A percentile compares a stretch with the other conserved stretches of the same genome.
Conservation (phyloP, 495 filamentous ascomycete genomes). For the Aspergillus taichungensis region DNA sequence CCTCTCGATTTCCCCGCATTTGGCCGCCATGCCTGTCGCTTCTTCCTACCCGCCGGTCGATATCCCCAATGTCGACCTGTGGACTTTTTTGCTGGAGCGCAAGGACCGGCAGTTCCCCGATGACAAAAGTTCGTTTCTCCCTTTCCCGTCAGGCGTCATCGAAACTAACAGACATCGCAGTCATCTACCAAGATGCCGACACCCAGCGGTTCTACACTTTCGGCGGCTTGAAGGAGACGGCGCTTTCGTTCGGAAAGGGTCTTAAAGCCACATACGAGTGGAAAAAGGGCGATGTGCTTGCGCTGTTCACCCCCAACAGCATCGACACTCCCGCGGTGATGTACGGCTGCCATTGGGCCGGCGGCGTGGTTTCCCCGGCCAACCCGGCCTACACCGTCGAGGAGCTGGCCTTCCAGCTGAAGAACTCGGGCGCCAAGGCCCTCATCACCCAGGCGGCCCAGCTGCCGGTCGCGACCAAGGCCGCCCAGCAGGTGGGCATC, state of each 20-base stretch:
- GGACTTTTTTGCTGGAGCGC: conserved; percentile 70
- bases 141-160: neutral
- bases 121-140: conserved; percentile 28
- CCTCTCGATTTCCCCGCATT: conserved; percentile 15
- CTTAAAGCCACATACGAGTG: conserved; percentile 63
- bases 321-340: conserved; percentile 63
- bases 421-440: conserved; percentile 68
- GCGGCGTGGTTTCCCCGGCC: conserved; percentile 69
- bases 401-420: conserved; percentile 82
- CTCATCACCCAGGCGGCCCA: conserved; percentile 62
- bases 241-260: conserved; percentile 71
- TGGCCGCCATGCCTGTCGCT: conserved; percentile 29
- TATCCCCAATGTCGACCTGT: conserved; percentile 52
- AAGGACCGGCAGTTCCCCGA: conserved; percentile 60
- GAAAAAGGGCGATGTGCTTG: conserved; percentile 72
- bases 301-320: conserved; percentile 63
- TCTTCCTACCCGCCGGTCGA: conserved; percentile 30
- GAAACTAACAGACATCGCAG: conserved; percentile 35
- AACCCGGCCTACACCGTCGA: conserved; percentile 83
- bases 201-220: conserved; percentile 69
- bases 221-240: conserved; percentile 52
- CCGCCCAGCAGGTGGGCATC: conserved; percentile 61
- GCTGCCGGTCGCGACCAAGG: conserved; percentile 52
- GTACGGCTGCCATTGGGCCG: conserved; percentile 79
- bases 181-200: conserved; percentile 70